phyloP scores from a whole-genome alignment of 2,329 filamentous ascomycete species.

The Berkeleyomyces rouxiae region DNA sequence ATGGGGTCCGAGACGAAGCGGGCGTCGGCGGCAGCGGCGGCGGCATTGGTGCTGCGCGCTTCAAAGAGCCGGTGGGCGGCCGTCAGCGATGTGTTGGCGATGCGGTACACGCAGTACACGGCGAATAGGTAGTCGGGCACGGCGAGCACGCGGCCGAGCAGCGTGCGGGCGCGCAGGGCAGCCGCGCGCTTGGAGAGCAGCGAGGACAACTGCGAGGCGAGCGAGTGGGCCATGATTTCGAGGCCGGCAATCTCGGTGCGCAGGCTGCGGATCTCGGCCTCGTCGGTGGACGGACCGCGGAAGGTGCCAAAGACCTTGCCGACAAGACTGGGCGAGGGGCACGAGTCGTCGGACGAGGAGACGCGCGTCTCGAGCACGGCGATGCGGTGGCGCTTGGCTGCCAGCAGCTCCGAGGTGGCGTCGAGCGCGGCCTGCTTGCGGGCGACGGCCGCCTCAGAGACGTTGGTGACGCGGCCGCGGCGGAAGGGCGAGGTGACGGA shows the following conservation, averaged over 20 bases:
- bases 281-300: constrained; percentile 44
- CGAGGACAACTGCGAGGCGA: constrained; percentile 44
- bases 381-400: constrained; percentile 56
- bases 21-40: constrained; percentile 17
- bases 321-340: constrained; percentile 37
- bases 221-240: constrained; percentile 59
- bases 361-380: constrained; percentile 45
- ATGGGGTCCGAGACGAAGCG: constrained; percentile 46
- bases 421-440: constrained; percentile 66
- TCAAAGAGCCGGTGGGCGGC: constrained; percentile 43
- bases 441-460: constrained; percentile 57
- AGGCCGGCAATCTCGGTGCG: constrained; percentile 64
- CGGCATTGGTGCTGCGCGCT: constrained; percentile 15
- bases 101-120: constrained; percentile 71
- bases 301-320: constrained; percentile 58
- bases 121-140: constrained; percentile 53
- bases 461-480: constrained; percentile 27
- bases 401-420: constrained; percentile 63
- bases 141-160: constrained; percentile 46
- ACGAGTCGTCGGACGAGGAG: constrained; percentile 20
- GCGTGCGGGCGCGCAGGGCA: constrained; percentile 50
- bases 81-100: constrained; percentile 53
- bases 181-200: constrained; percentile 46
- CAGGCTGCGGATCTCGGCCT: constrained; percentile 42
- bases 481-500: constrained; percentile 31